Evolutionary conservation across 345 rosid genomes (phyloP).

Genomic region (Citrus inodora): DNA sequence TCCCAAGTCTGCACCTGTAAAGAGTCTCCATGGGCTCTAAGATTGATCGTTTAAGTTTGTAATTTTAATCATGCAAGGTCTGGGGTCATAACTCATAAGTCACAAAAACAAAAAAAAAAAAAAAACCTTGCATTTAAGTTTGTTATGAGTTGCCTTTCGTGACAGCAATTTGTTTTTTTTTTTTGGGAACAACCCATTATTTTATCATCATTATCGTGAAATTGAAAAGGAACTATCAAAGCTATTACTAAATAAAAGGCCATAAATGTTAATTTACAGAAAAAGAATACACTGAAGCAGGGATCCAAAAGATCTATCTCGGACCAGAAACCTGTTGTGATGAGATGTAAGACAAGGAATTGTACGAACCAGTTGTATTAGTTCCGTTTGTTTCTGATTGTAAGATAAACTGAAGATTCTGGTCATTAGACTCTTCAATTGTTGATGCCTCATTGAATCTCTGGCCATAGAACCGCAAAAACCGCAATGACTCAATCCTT

Average conservation of each 20-base stretch:
- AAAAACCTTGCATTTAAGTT: too few species aligned
- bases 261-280: not conserved
- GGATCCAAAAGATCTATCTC: not conserved
- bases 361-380: not conserved
- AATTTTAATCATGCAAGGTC: too few species aligned
- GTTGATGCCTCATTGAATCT: slow-evolving; percentile 9
- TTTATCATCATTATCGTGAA: not conserved
- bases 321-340: slow-evolving; percentile 18
- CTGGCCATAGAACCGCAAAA: slow-evolving; percentile 20
- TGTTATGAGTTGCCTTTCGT: too few species aligned
- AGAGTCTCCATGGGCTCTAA: too few species aligned
- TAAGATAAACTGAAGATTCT: not conserved
- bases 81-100: too few species aligned
- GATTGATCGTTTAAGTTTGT: too few species aligned
- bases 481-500: slow-evolving; percentile 8
- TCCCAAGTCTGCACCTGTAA: too few species aligned
- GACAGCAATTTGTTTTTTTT: too few species aligned
- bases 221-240: too few species aligned
- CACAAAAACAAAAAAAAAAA: too few species aligned
- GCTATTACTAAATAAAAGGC: not conserved
- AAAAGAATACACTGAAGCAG: not conserved
- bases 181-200: not conserved
- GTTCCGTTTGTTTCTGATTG: not conserved
- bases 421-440: not conserved
- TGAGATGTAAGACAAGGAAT: not conserved